Conservation (phyloP, 2,329 filamentous ascomycete genomes). For the Epichloe sibirici region DNA sequence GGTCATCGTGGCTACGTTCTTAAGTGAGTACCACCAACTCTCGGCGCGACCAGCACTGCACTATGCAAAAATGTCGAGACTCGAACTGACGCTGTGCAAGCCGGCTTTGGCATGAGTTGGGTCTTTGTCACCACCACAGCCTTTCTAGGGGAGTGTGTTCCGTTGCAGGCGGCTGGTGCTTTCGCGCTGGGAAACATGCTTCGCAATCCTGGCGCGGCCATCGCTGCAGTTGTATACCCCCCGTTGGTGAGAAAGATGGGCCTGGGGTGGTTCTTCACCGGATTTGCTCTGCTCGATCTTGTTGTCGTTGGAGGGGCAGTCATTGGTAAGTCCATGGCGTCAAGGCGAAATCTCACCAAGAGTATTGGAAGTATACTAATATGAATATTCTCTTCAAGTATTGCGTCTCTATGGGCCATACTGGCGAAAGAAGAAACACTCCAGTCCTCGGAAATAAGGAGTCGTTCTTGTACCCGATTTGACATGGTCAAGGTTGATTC, state of each 20-base stretch:
- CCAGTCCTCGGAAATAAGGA: not conserved
- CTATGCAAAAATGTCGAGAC: not conserved
- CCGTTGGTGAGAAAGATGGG: slow-evolving; percentile 22
- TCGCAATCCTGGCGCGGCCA: slow-evolving; percentile 26
- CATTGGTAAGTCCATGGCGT: slow-evolving; percentile 7
- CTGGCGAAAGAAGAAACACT: not conserved
- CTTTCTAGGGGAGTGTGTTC: slow-evolving; percentile 28
- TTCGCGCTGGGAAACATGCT: slow-evolving; percentile 28
- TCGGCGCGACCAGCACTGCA: not conserved
- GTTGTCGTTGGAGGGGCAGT: slow-evolving; percentile 13
- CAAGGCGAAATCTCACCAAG: not conserved
- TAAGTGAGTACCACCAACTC: slow-evolving; percentile 13
- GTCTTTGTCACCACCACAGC: slow-evolving; percentile 29
- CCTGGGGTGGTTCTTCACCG: slow-evolving; percentile 27
- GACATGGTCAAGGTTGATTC: too few species aligned
- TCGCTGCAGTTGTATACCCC: slow-evolving; percentile 24
- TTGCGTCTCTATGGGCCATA: not conserved
- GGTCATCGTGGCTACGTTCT: slow-evolving; percentile 17
- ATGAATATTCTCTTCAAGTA: not conserved
- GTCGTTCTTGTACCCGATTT: too few species aligned
- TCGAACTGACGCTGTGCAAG: slow-evolving; percentile 6
- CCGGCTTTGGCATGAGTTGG: slow-evolving; percentile 25
- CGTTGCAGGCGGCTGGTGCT: slow-evolving; percentile 25
- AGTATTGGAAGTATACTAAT: not conserved
- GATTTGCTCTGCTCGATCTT: slow-evolving; percentile 21